Evolutionary conservation across 2,329 filamentous ascomycete species (phyloP), one percentile per base, ranked within the genome.

Genomic region (Colletotrichum cordylinicola): DNA sequence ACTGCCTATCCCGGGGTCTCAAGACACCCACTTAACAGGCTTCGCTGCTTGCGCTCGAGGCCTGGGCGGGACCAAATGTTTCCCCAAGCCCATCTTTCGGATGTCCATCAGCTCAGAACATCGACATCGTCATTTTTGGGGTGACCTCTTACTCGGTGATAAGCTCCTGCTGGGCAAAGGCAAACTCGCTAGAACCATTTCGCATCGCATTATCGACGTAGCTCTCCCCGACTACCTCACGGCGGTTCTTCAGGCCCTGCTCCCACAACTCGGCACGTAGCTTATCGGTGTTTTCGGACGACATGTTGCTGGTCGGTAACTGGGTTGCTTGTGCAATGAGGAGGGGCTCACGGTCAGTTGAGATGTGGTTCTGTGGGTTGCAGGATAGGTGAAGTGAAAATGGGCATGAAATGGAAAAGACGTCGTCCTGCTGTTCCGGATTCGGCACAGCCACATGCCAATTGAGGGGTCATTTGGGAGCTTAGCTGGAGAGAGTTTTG

Each of bases 1-100:
- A 62, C 37, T 35, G 37, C 15, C 27, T 66, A n/a, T 24, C 6
- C 8, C 4, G 6, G 4, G 18, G 8, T 31, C 21, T 33, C 7
- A 37, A 39, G 8, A 2, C 4, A 72, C 73, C 33, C 65, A 79
- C 76, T 93, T 62, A 93, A 82, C 69, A 93, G 85, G 71, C 87
- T 90, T 61, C 92, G 87, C 71, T 91, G 89, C 81, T 93, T 91
- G 69, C 89, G 86, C 18, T 89, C 87, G 8, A 93, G 87, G 1
- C 92, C 92, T 0, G 91, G 91, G 3, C 92, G 88, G 4, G 89
- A 89, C 92, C 92, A 93, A 24, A 90, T 87, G 72, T 87, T 87
- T 18, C 91, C 91, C 92, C 91, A 93, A 83, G 89, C 90, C 67
- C 78, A 79, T 61, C 74, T 78, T n/a, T 33, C 18, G 10, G 13